A percentile compares a stretch with the other conserved stretches of the same genome.
Conservation (phyloP, 2,329 filamentous ascomycete genomes). For the Periglandula ipomoeae region DNA sequence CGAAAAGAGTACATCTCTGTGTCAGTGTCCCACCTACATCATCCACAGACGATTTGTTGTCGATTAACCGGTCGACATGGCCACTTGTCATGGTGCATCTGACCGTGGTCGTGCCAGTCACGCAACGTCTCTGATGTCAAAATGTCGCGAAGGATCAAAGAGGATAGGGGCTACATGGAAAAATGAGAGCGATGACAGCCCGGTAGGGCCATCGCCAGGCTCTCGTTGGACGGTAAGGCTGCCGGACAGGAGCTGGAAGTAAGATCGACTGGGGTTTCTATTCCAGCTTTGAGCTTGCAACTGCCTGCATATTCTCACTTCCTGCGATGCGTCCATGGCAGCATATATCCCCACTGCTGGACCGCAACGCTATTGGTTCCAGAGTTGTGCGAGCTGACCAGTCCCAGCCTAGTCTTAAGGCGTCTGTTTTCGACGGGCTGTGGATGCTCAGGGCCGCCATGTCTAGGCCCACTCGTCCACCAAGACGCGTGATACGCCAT, state of each 20-base stretch:
- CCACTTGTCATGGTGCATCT: constrained; percentile 1
- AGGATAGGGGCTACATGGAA: constrained; percentile 3
- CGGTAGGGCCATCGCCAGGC: constrained; percentile 2
- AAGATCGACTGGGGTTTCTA: constrained; percentile 2
- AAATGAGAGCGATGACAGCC: neutral
- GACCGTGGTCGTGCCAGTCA: neutral
- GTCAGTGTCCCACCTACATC: neutral
- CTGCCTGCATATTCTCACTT: constrained; percentile 8
- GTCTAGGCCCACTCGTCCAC: constrained; percentile 3
- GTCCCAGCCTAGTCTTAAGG: constrained; percentile 11
- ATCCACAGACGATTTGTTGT: neutral
- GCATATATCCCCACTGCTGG: neutral
- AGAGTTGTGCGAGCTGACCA: constrained; percentile 14
- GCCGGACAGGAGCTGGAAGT: constrained; percentile 8
- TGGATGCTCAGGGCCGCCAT: constrained; percentile 10
- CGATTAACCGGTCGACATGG: neutral
- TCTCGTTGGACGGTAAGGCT: constrained; percentile 8
- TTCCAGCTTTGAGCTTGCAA: constrained; percentile 16
- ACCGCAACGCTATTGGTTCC: constrained; percentile 2
- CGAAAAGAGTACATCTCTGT: neutral
- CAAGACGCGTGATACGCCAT: constrained; percentile 2
- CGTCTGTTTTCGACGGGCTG: constrained; percentile 9
- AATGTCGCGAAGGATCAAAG: neutral
- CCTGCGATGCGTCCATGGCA: constrained; percentile 9
- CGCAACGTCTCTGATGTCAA: no score